Evolutionary conservation across 176 grass and related monocot genomes (phyloP).

Genomic region (Aegilops tauschii): DNA sequence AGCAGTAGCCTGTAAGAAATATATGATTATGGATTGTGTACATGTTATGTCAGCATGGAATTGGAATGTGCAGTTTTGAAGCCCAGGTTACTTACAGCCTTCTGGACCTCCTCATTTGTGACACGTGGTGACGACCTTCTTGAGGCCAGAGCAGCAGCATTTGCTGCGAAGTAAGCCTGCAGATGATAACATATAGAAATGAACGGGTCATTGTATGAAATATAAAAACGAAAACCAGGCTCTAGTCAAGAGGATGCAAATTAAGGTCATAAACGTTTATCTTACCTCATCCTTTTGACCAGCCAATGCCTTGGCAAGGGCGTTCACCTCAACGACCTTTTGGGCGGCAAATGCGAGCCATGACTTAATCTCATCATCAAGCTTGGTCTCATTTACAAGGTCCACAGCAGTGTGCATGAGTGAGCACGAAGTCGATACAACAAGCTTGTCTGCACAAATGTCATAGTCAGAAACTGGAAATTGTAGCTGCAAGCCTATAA

Average conservation of each 20-base stretch:
- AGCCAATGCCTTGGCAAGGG: slow-evolving; percentile 80
- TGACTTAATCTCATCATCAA: slow-evolving; percentile 84
- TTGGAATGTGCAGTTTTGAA: slow-evolving; percentile 3
- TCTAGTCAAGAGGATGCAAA: background rate
- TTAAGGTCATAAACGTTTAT: background rate
- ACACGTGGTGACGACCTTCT: slow-evolving; percentile 90
- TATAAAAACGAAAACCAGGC: background rate
- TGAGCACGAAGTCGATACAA: slow-evolving; percentile 90
- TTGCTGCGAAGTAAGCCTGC: slow-evolving; percentile 84
- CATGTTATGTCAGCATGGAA: slow-evolving; percentile 6
- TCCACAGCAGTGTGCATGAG: slow-evolving; percentile 94
- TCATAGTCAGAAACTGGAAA: slow-evolving; percentile 1
- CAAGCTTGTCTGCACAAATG: slow-evolving; percentile 72
- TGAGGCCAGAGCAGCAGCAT: slow-evolving; percentile 83
- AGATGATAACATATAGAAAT: background rate
- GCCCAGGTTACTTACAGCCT: slow-evolving; percentile 56
- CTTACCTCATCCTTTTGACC: slow-evolving; percentile 91
- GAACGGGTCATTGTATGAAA: background rate
- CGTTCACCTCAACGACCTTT: slow-evolving; percentile 90
- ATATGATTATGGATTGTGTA: background rate
- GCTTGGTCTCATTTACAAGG: slow-evolving; percentile 93
- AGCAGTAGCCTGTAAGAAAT: slow-evolving; percentile 64
- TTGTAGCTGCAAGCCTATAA: background rate
- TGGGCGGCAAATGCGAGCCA: slow-evolving; percentile 94
- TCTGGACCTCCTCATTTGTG: slow-evolving; percentile 88